Percentiles rank a stretch among this genome's conserved stretches.
Evolutionary conservation across 495 filamentous ascomycete genomes (phyloP).

Genomic region (Polyplosphaeria fusca): DNA sequence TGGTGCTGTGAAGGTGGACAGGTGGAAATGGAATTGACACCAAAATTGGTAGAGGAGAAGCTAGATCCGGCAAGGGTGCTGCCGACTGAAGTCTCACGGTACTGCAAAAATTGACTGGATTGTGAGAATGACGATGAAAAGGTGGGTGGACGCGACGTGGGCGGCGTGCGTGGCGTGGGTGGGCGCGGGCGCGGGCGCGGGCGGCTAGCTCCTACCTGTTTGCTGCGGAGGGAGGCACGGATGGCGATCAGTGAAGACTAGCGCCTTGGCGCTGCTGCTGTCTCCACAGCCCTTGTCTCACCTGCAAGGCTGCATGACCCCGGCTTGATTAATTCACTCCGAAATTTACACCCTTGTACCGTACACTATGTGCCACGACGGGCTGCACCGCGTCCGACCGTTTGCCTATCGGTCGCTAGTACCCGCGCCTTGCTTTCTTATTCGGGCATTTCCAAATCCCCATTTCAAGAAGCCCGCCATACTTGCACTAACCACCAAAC

Average conservation of each 20-base stretch:
- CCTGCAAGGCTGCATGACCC: background rate
- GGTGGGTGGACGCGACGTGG: no score
- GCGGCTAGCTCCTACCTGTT: background rate
- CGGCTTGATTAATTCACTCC: background rate
- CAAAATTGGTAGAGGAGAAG: background rate
- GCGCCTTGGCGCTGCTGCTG: no score
- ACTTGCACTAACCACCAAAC: background rate
- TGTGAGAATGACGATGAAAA: background rate
- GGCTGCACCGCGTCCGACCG: background rate
- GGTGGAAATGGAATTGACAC: background rate
- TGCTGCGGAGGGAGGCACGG: background rate
- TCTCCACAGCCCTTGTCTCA: no score
- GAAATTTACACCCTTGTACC: background rate
- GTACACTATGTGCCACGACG: background rate
- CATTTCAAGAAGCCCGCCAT: background rate
- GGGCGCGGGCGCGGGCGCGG: no score
- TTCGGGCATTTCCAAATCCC: background rate
- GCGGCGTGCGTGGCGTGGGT: no score
- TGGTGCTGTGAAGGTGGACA: background rate
- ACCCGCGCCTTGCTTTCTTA: background rate
- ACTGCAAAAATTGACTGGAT: background rate
- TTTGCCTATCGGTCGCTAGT: background rate
- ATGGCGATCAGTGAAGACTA: no score
- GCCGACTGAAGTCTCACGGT: background rate
- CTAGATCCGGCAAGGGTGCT: background rate